A percentile compares a stretch with the other conserved stretches of the same genome.
phyloP scores from a whole-genome alignment of 192 early-diverging fungal genomes.

The Mortierella alpina region DNA sequence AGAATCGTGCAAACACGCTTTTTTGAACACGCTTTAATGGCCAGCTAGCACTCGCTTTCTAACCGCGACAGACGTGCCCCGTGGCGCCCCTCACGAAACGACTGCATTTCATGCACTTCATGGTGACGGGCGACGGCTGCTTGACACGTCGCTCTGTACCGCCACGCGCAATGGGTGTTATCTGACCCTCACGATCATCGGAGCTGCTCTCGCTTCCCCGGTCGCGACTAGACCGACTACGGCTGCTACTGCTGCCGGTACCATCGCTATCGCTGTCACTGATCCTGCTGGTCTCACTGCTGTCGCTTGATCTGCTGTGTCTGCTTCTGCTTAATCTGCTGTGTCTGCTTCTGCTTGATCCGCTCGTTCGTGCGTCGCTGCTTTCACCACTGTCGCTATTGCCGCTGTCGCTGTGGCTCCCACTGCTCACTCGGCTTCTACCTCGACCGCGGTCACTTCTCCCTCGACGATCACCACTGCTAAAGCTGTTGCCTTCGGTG shows the following conservation, averaged over 20 bases:
- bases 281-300: background rate
- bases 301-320: background rate
- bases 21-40: too few relatives aligned
- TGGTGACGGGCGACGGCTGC: too few relatives aligned
- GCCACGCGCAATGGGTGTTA: background rate
- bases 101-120: too few relatives aligned
- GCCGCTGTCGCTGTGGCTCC: background rate
- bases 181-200: background rate
- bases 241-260: constrained; percentile 1
- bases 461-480: too few relatives aligned
- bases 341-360: too few relatives aligned
- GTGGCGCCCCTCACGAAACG: too few relatives aligned
- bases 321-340: too few relatives aligned
- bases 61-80: too few relatives aligned
- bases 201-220: background rate
- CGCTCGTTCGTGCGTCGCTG: background rate
- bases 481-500: too few relatives aligned
- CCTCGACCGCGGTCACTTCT: too few relatives aligned
- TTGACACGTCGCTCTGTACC: background rate
- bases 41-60: too few relatives aligned
- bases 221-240: background rate
- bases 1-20: background rate
- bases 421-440: background rate
- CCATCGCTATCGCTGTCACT: background rate
- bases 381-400: background rate